A percentile compares a stretch with the other conserved stretches of the same genome.
Evolutionary conservation across 441 rosid species (phyloP).

Genomic region (Arabidopsis lyrata): DNA sequence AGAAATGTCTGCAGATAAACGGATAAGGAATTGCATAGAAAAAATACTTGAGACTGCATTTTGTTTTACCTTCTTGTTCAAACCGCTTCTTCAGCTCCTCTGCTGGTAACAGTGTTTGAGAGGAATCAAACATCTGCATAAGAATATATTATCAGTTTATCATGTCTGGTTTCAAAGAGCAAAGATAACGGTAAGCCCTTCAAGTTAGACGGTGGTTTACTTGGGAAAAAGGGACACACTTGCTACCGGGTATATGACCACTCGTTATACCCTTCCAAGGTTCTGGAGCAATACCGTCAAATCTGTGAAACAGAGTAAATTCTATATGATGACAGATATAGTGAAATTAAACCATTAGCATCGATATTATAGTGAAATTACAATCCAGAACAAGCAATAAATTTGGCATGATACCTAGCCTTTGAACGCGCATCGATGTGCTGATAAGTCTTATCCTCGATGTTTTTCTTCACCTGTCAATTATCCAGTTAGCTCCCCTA

Average conservation of each 20-base stretch:
- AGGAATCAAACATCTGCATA: constrained; percentile 78
- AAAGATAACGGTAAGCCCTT: neutral
- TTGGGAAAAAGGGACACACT: constrained; percentile 80
- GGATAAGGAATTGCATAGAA: neutral
- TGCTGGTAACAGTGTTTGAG: constrained; percentile 70
- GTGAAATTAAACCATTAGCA: neutral
- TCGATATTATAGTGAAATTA: neutral
- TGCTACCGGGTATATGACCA: constrained; percentile 95
- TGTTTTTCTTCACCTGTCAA: constrained; percentile 72
- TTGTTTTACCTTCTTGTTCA: constrained; percentile 66
- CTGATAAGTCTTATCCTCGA: constrained; percentile 71
- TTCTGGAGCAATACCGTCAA: constrained; percentile 83
- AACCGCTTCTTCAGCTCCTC: constrained; percentile 79
- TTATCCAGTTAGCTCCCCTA: neutral
- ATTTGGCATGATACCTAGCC: constrained; percentile 58
- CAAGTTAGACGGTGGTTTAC: constrained; percentile 42
- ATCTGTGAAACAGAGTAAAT: constrained; percentile 53
- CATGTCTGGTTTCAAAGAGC: constrained; percentile 1
- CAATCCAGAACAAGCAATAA: constrained; percentile 3
- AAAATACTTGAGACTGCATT: neutral
- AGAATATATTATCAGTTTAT: constrained; percentile 36
- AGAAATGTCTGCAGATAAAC: constrained; percentile 69
- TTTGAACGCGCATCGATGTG: constrained; percentile 85
- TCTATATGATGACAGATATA: no score
- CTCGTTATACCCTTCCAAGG: constrained; percentile 89